Evolutionary conservation across 106 monocot species (phyloP).

Genomic region (Dendrobium chrysotoxum): DNA sequence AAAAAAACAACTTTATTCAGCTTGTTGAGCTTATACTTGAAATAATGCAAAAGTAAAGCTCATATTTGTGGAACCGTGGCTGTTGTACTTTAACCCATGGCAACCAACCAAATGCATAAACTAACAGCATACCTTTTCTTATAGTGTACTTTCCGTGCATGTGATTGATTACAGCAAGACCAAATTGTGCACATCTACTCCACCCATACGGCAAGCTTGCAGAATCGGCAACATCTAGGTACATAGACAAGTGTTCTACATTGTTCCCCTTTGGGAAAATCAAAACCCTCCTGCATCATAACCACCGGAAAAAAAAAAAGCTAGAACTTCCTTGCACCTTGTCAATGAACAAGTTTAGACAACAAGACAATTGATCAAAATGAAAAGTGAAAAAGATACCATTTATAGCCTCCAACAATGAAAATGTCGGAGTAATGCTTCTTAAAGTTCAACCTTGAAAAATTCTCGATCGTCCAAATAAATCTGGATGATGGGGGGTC

Average conservation of each 20-base stretch:
- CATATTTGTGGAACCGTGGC: no score
- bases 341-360: neutral
- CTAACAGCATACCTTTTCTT: slow-evolving; percentile 43
- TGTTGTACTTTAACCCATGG: no score
- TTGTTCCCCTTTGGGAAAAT: slow-evolving; percentile 77
- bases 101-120: no score
- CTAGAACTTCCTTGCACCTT: neutral
- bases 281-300: slow-evolving; percentile 43
- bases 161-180: slow-evolving; percentile 57
- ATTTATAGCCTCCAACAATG: slow-evolving; percentile 76
- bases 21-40: no score
- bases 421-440: slow-evolving; percentile 90
- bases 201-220: slow-evolving; percentile 52
- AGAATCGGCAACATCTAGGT: slow-evolving; percentile 66
- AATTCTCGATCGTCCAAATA: slow-evolving; percentile 93
- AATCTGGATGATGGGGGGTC: slow-evolving; percentile 75
- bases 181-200: slow-evolving; percentile 68
- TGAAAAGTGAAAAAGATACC: slow-evolving; percentile 25
- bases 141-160: slow-evolving; percentile 39
- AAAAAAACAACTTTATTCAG: no score
- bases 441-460: slow-evolving; percentile 71
- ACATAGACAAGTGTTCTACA: slow-evolving; percentile 68
- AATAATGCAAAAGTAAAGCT: no score
- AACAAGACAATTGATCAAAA: neutral
- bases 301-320: neutral